These are phyloP conservation scores for Ormosia semicastrata DNA, from an alignment of 306 rosid genomes.

Conservation along the genomic window DNA sequence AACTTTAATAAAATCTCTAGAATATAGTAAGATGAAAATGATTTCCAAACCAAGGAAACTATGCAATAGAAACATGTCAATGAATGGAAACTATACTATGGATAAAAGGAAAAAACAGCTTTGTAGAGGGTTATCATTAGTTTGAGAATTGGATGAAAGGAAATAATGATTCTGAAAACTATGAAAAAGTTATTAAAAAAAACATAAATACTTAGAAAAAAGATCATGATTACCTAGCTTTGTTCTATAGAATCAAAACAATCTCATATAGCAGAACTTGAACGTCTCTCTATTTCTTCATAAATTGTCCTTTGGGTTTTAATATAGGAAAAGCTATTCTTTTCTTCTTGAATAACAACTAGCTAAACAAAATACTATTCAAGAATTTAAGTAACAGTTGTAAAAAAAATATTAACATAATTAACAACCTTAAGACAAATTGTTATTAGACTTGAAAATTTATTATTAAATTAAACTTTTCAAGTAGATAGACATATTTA, in stretches of 20 bases:
- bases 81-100: conserved; percentile 21
- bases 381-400: no score
- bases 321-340: background rate
- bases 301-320: no score
- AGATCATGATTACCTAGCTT: conserved; percentile 29
- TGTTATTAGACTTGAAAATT: no score
- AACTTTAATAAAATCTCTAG: no score
- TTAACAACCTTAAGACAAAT: no score
- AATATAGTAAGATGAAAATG: background rate
- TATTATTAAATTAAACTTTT: no score
- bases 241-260: conserved; percentile 23
- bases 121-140: conserved; percentile 25
- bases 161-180: conserved; percentile 27
- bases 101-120: conserved; percentile 31
- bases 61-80: conserved; percentile 13
- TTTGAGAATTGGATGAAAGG: conserved; percentile 26
- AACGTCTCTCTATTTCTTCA: background rate
- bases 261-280: background rate
- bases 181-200: conserved; percentile 1
- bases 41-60: background rate
- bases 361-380: no score
- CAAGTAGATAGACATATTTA: no score
- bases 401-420: no score
- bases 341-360: background rate
- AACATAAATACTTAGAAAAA: conserved; percentile 19